Evolutionary conservation across 169 alveolate genomes (phyloP).

Genomic region (Amoebophrya sp.): DNA sequence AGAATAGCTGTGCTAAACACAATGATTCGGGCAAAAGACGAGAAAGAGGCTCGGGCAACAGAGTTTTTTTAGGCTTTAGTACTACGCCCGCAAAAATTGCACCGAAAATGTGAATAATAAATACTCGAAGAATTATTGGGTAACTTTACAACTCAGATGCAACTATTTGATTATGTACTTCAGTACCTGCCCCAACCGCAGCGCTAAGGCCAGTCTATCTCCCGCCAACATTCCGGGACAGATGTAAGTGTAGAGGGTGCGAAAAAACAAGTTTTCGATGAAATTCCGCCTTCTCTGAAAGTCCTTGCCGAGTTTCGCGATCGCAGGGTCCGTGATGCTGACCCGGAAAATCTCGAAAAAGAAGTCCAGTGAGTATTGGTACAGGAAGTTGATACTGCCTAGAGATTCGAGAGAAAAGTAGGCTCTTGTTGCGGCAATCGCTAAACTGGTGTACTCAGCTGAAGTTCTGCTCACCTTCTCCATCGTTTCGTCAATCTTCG

Average conservation of each 20-base stretch:
- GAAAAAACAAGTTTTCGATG: slow-evolving; percentile 41
- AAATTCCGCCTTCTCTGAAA: slow-evolving; percentile 37
- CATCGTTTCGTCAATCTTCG: slow-evolving; percentile 83
- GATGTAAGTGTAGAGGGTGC: slow-evolving; percentile 35
- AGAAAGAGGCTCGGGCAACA: too few relatives aligned
- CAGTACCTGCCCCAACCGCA: slow-evolving; percentile 48
- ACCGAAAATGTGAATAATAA: too few relatives aligned
- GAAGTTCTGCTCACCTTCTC: slow-evolving; percentile 79
- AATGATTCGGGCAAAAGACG: too few relatives aligned
- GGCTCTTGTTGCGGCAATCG: slow-evolving; percentile 77
- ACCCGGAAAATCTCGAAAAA: slow-evolving; percentile 79
- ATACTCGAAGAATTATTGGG: too few relatives aligned
- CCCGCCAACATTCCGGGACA: slow-evolving; percentile 50
- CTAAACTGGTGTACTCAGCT: slow-evolving; percentile 71
- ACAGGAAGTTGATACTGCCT: slow-evolving; percentile 78
- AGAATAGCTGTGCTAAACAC: too few relatives aligned
- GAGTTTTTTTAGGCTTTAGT: too few relatives aligned
- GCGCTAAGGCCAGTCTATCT: slow-evolving; percentile 59
- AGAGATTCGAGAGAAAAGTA: slow-evolving; percentile 68
- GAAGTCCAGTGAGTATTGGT: slow-evolving; percentile 84
- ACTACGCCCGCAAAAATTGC: too few relatives aligned
- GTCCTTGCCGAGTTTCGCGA: slow-evolving; percentile 37
- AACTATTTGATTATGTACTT: too few relatives aligned
- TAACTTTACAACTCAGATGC: too few relatives aligned
- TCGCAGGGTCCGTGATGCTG: slow-evolving; percentile 38